Conservation (phyloP, 2,329 filamentous ascomycete species). For the Onygenales sp. region DNA sequence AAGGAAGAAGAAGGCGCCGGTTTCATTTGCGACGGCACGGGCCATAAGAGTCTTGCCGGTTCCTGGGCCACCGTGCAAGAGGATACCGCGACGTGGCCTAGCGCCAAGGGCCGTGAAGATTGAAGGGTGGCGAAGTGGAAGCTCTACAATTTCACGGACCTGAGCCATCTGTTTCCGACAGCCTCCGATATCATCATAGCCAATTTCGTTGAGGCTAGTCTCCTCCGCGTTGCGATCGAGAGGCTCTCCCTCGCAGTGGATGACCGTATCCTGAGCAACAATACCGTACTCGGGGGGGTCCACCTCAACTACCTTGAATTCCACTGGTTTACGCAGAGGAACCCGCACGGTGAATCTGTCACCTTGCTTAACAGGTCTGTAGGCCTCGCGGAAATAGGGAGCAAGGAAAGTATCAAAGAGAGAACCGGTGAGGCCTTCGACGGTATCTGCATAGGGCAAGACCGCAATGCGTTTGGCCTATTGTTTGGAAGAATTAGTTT, state of each 20-base stretch:
- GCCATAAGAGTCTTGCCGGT: slow-evolving; percentile 99
- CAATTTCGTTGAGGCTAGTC: slow-evolving; percentile 97
- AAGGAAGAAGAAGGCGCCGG: slow-evolving; percentile 97
- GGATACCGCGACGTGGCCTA: slow-evolving; percentile 95
- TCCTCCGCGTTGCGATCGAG: slow-evolving; percentile 99
- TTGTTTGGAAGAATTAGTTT: slow-evolving; percentile 10
- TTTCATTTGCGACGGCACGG: slow-evolving; percentile 96
- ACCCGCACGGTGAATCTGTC: slow-evolving; percentile 95
- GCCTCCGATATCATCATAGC: slow-evolving; percentile 98
- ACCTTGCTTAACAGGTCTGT: slow-evolving; percentile 92
- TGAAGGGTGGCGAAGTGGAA: slow-evolving; percentile 91
- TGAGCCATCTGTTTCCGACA: slow-evolving; percentile 99
- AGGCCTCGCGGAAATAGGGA: slow-evolving; percentile 98
- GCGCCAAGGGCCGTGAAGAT: slow-evolving; percentile 99
- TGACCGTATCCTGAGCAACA: slow-evolving; percentile 95
- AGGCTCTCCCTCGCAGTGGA: slow-evolving; percentile 94
- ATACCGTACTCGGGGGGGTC: slow-evolving; percentile 98
- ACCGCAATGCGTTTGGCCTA: slow-evolving; percentile 98
- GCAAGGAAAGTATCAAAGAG: slow-evolving; percentile 99
- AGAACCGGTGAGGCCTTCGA: slow-evolving; percentile 94
- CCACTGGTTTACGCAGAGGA: slow-evolving; percentile 88
- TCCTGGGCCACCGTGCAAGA: slow-evolving; percentile 93
- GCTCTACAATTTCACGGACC: slow-evolving; percentile 96
- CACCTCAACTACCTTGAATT: slow-evolving; percentile 99
- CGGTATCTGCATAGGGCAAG: slow-evolving; percentile 93